Evolutionary conservation across 495 filamentous ascomycete genomes (phyloP).

Genomic region (Talaromyces proteolyticus): DNA sequence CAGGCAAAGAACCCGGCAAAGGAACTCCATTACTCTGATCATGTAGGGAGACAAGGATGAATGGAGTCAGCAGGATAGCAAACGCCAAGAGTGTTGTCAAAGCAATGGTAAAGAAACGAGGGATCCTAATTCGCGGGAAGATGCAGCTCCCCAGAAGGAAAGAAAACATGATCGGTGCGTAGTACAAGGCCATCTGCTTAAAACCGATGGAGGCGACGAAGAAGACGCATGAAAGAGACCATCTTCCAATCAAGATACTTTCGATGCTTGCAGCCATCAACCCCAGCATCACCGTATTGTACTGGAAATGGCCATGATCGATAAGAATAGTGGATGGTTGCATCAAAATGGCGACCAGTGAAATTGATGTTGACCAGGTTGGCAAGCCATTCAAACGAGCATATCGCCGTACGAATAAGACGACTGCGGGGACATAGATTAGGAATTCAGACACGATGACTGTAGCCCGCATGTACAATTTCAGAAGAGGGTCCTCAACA

Average conservation of each 20-base stretch:
- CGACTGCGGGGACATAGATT: constrained; percentile 76
- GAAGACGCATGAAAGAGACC: constrained; percentile 84
- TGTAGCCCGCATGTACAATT: constrained; percentile 92
- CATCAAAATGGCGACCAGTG: constrained; percentile 83
- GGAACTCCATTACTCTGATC: constrained; percentile 50
- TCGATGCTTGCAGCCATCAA: constrained; percentile 80
- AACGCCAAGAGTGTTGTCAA: constrained; percentile 68
- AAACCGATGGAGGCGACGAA: constrained; percentile 92
- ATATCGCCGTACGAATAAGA: constrained; percentile 76
- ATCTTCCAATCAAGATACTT: constrained; percentile 76
- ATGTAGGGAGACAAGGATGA: constrained; percentile 53
- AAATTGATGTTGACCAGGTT: constrained; percentile 74
- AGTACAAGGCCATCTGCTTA: constrained; percentile 99
- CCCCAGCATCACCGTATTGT: constrained; percentile 97
- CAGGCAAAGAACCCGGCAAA: constrained; percentile 42
- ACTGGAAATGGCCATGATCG: constrained; percentile 98
- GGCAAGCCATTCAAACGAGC: constrained; percentile 65
- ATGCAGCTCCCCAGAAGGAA: constrained; percentile 85
- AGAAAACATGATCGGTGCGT: constrained; percentile 86
- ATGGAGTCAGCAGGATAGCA: constrained; percentile 64
- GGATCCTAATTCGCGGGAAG: constrained; percentile 62
- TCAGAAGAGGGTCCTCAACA: constrained; percentile 68
- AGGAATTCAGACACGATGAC: constrained; percentile 87
- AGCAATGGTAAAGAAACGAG: constrained; percentile 68
- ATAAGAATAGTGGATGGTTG: constrained; percentile 89